phyloP scores from a whole-genome alignment of 148 eudicot genomes.

The Chenopodium formosanum region DNA sequence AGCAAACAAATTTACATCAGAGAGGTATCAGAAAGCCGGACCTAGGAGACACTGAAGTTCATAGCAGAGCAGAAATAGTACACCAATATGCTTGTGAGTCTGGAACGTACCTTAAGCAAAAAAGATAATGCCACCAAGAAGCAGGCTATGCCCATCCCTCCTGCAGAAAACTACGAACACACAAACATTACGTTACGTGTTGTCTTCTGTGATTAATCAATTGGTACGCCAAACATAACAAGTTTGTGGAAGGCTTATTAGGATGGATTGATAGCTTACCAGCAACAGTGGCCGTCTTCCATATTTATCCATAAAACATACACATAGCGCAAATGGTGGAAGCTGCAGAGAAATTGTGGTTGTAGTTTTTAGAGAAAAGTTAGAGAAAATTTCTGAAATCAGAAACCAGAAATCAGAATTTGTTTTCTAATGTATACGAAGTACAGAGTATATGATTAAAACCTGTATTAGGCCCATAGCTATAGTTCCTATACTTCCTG shows the following conservation, averaged over 20 bases:
- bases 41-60: not conserved
- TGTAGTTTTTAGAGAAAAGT: not conserved
- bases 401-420: not conserved
- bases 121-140: constrained; percentile 24
- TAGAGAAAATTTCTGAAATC: not conserved
- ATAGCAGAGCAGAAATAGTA: not conserved
- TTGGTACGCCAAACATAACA: not conserved
- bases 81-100: not conserved
- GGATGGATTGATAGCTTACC: constrained; percentile 23
- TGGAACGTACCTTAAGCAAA: constrained; percentile 23
- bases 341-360: constrained; percentile 30
- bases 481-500: constrained; percentile 48
- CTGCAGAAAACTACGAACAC: constrained; percentile 23
- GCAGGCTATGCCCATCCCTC: constrained; percentile 25
- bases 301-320: constrained; percentile 42
- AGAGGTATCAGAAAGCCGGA: not conserved
- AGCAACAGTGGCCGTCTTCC: constrained; percentile 54
- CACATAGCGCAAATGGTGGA: constrained; percentile 35
- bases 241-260: not conserved
- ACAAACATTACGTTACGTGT: not conserved
- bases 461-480: constrained; percentile 66
- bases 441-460: not conserved
- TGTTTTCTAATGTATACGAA: not conserved
- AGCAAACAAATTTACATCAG: not conserved
- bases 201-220: not conserved